A percentile compares a stretch with the other conserved stretches of the same genome.
phyloP scores from a whole-genome alignment of 345 rosid genomes.

The Cardamine chenopodiifolia region DNA sequence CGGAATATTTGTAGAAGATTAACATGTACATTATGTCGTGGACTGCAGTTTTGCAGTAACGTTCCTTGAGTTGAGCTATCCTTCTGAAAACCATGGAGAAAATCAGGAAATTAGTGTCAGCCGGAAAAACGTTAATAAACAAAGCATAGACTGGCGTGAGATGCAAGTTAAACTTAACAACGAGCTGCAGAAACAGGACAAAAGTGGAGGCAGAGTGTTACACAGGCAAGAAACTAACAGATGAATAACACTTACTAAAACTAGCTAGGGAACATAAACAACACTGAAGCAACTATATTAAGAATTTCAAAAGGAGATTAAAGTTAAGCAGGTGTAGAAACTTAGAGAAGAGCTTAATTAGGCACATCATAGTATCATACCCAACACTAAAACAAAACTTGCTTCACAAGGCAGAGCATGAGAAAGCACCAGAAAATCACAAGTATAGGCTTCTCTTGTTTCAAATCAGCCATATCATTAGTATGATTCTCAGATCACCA shows the following conservation, averaged over 20 bases:
- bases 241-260: neutral
- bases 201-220: neutral
- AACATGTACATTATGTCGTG: conserved; percentile 91
- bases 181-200: conserved; percentile 8
- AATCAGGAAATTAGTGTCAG: neutral
- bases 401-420: conserved; percentile 37
- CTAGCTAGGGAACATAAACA: neutral
- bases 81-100: conserved; percentile 53
- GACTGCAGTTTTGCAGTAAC: conserved; percentile 65
- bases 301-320: neutral
- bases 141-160: neutral
- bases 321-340: neutral
- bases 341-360: conserved; percentile 1
- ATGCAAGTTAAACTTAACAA: conserved; percentile 1
- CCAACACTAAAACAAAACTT: conserved; percentile 26
- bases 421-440: neutral
- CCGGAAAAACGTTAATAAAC: neutral
- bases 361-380: neutral
- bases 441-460: neutral
- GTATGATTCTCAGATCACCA: neutral
- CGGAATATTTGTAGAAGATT: conserved; percentile 79
- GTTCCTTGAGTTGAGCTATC: conserved; percentile 75
- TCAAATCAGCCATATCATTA: neutral
- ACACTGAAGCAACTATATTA: neutral
- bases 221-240: neutral